Conservation (phyloP, 2,329 filamentous ascomycete genomes). For the Aspergillus jensenii region DNA sequence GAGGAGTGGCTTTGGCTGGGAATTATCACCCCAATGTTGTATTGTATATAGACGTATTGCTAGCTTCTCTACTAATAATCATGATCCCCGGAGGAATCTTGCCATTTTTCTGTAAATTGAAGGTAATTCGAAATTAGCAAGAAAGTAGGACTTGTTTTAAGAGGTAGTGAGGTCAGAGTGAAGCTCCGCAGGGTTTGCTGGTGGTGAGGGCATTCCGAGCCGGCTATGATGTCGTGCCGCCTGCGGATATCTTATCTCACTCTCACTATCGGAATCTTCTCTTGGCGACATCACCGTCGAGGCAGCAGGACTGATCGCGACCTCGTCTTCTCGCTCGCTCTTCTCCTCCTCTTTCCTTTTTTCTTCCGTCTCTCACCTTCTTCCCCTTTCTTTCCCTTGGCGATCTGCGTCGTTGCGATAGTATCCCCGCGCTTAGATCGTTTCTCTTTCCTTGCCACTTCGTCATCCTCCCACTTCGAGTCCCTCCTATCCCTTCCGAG, state of each 20-base stretch:
- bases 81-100: slow-evolving; percentile 24
- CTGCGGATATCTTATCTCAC: background rate
- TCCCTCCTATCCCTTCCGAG: slow-evolving; percentile 14
- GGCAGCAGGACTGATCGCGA: background rate
- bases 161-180: background rate
- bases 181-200: background rate
- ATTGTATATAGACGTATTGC: slow-evolving; percentile 36
- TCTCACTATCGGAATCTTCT: slow-evolving; percentile 8
- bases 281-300: slow-evolving; percentile 11
- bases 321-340: slow-evolving; percentile 1
- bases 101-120: slow-evolving; percentile 8
- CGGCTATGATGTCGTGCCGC: background rate
- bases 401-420: background rate
- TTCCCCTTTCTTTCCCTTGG: background rate
- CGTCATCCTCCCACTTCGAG: background rate
- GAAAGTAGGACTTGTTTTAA: background rate
- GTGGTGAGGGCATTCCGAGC: background rate
- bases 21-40: slow-evolving; percentile 25
- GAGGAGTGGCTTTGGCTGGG: slow-evolving; percentile 19
- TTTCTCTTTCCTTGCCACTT: slow-evolving; percentile 5
- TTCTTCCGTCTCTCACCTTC: background rate
- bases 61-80: slow-evolving; percentile 16
- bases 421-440: background rate
- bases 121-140: too few species aligned
- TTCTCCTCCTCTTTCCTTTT: background rate